Evolutionary conservation across 805 yeast genomes (phyloP).

Genomic region (Starmerella khaoyaiensis): DNA sequence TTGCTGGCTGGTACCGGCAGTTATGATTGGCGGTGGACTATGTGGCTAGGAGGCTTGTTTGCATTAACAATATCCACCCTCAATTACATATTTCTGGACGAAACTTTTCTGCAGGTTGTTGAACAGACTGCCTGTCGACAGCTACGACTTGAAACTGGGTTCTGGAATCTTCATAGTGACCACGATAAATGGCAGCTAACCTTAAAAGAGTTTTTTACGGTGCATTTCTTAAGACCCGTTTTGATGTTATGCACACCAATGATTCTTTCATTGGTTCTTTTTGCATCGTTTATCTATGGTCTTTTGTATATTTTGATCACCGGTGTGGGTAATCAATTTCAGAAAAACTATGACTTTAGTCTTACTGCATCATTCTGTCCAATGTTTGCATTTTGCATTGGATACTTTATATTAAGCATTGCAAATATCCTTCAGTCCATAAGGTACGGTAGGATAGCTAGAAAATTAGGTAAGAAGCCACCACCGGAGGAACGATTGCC

Average conservation of each 20-base stretch:
- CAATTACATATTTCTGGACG: constrained; percentile 29
- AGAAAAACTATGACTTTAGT: constrained; percentile 26
- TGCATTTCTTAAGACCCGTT: constrained; percentile 67
- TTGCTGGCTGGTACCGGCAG: constrained; percentile 30
- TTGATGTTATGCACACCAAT: constrained; percentile 48
- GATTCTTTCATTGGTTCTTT: constrained; percentile 30
- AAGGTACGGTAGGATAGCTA: constrained; percentile 27
- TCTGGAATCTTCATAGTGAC: constrained; percentile 73
- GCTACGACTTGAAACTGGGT: constrained; percentile 64
- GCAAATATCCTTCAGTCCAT: constrained; percentile 24
- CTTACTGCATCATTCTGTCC: constrained; percentile 26
- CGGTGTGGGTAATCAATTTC: constrained; percentile 30
- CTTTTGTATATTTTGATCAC: constrained; percentile 33
- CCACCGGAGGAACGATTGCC: constrained; percentile 71
- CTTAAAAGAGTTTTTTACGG: constrained; percentile 49
- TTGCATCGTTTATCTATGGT: constrained; percentile 35
- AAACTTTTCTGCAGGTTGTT: constrained; percentile 35
- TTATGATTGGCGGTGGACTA: constrained; percentile 47
- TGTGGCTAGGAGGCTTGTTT: constrained; percentile 39
- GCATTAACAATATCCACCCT: constrained; percentile 26
- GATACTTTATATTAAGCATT: constrained; percentile 28
- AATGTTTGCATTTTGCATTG: constrained; percentile 27
- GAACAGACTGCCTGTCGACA: constrained; percentile 51
- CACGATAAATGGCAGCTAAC: constrained; percentile 74
- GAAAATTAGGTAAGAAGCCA: constrained; percentile 32